phyloP scores from a whole-genome alignment of 2,329 filamentous ascomycete genomes.

The Scytalidium lignicola region DNA sequence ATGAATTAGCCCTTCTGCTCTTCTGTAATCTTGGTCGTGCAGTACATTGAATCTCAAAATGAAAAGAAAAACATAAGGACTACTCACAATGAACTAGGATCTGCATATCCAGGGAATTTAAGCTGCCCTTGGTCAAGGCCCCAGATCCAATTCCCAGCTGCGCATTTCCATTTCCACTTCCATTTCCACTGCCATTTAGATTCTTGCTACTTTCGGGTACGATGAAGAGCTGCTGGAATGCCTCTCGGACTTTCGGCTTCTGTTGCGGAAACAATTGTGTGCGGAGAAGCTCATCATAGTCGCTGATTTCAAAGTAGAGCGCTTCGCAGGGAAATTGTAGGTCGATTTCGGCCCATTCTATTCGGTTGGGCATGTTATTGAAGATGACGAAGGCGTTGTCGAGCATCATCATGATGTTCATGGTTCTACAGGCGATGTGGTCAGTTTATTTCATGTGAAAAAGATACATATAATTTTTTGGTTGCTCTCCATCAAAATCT shows the following conservation, averaged over 20 bases:
- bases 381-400: slow-evolving; percentile 28
- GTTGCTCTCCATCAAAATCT: too few species aligned
- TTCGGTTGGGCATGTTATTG: slow-evolving; percentile 24
- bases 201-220: slow-evolving; percentile 8
- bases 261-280: slow-evolving; percentile 10
- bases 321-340: slow-evolving; percentile 24
- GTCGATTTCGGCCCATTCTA: slow-evolving; percentile 28
- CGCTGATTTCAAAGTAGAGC: slow-evolving; percentile 19
- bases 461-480: too few species aligned
- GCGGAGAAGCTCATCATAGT: slow-evolving; percentile 18
- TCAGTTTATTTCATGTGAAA: too few species aligned
- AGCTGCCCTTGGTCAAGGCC: slow-evolving; percentile 1
- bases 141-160: neutral
- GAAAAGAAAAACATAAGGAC: neutral
- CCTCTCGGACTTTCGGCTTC: slow-evolving; percentile 24
- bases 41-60: neutral
- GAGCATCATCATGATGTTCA: slow-evolving; percentile 22
- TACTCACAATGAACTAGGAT: slow-evolving; percentile 25
- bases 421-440: too few species aligned
- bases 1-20: neutral
- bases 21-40: too few species aligned
- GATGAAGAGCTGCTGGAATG: slow-evolving; percentile 21
- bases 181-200: neutral
- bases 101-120: slow-evolving; percentile 27
- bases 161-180: neutral